Evolutionary conservation across 2,329 filamentous ascomycete genomes (phyloP), one percentile per base, ranked within the genome.

Genomic region (Arthrobotrys conoides): DNA sequence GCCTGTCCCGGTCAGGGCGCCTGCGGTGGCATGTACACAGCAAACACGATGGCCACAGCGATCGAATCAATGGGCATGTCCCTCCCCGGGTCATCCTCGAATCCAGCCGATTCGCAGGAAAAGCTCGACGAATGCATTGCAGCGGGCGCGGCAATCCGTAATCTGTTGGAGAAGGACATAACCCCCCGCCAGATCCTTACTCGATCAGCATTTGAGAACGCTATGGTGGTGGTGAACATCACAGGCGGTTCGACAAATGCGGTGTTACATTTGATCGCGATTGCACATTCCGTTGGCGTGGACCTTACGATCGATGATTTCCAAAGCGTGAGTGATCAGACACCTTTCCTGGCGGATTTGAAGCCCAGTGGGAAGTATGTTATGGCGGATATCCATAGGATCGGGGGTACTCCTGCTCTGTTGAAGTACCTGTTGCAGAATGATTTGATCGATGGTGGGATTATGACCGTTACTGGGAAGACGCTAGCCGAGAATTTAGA

Each of bases 231-330:
- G 27, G 90, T 94, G 80, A 94, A 91, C 83, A 91, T 95, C 82
- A 92, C 93, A 2, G 93, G 93, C 68, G 93, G 93, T 80, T 94
- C 92, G 83, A 96, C 93, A 80, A 96, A 96, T 84, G 93, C 93
- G 46, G 93, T 96, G 41, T 89, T 96, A 55, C 93, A 96, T 84
- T 85, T 96, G 59, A 93, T 96, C 83, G 93, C 93, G 82, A 94
- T 95, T 72, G 93, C 93, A 78, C 91, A 95, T 85, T 88, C 91
- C 5, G 92, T 93, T 22, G 93, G 92, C 82, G 88, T 96, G 83
- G 92, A 93, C 84, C 89, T 96, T 70, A 93, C 91, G 57, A 91
- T 96, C 76, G 93, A 96, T 82, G 93, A 96, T 85, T 95, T 95
- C 89, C 93, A 96, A 86, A 86, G 88, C 81, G 91, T 95, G 63